These are phyloP conservation scores for Noccaea bulbosa DNA, from an alignment of 345 rosid species.

Conservation along the genomic window DNA sequence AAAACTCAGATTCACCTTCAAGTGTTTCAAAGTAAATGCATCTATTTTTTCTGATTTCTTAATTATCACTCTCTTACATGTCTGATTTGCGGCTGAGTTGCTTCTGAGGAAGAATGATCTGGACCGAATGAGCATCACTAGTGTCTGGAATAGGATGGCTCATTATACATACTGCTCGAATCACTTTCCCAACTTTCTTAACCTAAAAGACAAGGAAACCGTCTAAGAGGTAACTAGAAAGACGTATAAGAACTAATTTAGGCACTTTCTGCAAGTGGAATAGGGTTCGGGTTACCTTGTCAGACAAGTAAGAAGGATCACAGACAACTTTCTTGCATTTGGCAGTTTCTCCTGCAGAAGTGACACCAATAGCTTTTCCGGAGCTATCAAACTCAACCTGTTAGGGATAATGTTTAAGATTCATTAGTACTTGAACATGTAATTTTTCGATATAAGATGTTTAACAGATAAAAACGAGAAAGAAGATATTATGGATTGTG, in stretches of 20 bases:
- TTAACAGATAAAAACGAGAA: not conserved
- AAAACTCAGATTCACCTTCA: not conserved
- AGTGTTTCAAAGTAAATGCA: not conserved
- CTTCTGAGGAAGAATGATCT: conserved; percentile 93
- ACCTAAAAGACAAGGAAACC: conserved; percentile 50
- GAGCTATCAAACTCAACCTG: conserved; percentile 76
- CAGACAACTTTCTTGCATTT: conserved; percentile 94
- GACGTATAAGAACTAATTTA: not conserved
- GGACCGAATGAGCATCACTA: conserved; percentile 86
- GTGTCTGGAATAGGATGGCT: conserved; percentile 95
- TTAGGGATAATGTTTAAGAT: not conserved
- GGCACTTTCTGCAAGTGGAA: not conserved
- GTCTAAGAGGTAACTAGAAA: not conserved
- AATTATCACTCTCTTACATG: conserved; percentile 52
- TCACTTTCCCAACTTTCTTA: conserved; percentile 83
- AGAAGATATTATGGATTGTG: not conserved
- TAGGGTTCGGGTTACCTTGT: conserved; percentile 58
- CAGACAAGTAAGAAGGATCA: conserved; percentile 84
- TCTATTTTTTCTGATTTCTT: conserved; percentile 1
- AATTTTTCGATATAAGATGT: not conserved
- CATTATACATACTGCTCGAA: conserved; percentile 93
- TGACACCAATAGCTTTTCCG: conserved; percentile 81
- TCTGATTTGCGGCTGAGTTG: conserved; percentile 95
- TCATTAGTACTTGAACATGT: not conserved
- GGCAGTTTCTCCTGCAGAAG: conserved; percentile 89